Evolutionary conservation across 2,329 filamentous ascomycete species (phyloP).

Genomic region (Coniochaeta hoffmannii): DNA sequence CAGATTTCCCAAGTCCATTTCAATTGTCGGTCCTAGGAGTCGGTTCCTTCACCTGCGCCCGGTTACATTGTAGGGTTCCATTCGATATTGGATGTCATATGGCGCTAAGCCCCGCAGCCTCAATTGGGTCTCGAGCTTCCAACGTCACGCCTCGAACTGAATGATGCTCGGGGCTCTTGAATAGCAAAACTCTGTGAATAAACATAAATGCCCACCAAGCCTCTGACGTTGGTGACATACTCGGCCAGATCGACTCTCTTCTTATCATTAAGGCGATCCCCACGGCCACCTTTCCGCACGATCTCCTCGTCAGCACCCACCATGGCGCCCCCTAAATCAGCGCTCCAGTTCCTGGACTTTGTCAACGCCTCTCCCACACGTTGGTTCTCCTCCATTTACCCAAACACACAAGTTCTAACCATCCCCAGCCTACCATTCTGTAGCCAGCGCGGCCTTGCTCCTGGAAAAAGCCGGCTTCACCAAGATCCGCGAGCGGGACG

Average conservation of each 20-base stretch:
- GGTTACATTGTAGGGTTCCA: too few species aligned
- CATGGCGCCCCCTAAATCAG: conserved; percentile 50
- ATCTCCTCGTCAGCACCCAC: conserved; percentile 15
- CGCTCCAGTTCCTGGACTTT: conserved; percentile 84
- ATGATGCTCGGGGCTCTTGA: neutral
- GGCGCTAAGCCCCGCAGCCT: too few species aligned
- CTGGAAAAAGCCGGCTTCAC: conserved; percentile 80
- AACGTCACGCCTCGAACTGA: neutral
- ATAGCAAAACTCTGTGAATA: neutral
- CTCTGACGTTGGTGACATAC: neutral
- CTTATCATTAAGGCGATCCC: neutral
- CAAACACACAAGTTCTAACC: neutral
- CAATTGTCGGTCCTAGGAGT: too few species aligned
- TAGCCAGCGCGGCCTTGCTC: conserved; percentile 67
- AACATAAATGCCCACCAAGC: neutral
- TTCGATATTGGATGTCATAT: too few species aligned
- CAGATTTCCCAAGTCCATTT: too few species aligned
- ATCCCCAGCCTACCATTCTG: conserved; percentile 79
- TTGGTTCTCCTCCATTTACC: conserved; percentile 33
- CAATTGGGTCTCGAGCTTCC: neutral
- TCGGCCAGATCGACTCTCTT: neutral
- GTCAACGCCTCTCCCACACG: conserved; percentile 92
- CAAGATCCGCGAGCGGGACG: conserved; percentile 82
- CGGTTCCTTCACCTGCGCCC: too few species aligned
- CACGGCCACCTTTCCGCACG: neutral